These are phyloP conservation scores for Amaranthus cruentus DNA, from an alignment of 148 eudicot genomes.

Conservation along the genomic window DNA sequence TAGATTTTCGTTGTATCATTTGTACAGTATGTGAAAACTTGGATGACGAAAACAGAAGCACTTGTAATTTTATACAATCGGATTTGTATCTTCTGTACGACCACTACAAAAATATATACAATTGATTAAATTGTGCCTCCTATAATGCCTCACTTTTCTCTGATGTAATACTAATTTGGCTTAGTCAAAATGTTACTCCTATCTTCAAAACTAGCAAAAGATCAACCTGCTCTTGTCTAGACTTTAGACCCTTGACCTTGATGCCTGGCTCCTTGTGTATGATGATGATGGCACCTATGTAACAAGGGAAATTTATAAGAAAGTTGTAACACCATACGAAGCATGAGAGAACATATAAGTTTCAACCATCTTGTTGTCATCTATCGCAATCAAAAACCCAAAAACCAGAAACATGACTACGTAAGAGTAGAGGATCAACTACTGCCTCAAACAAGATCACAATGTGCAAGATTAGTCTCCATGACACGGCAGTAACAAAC, in stretches of 20 bases:
- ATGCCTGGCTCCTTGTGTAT: conserved; percentile 64
- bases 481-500: not conserved
- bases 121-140: not conserved
- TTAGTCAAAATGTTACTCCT: not conserved
- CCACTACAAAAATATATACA: not conserved
- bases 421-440: not conserved
- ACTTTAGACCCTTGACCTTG: conserved; percentile 49
- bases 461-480: not conserved
- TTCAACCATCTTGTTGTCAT: not conserved
- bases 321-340: not conserved
- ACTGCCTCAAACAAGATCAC: not conserved
- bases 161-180: not conserved
- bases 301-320: conserved; percentile 1
- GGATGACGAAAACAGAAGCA: not conserved
- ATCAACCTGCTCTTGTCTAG: conserved; percentile 14
- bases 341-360: not conserved
- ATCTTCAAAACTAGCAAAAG: conserved; percentile 6
- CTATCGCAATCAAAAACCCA: not conserved
- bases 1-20: conserved; percentile 8
- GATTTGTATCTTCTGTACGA: conserved; percentile 1
- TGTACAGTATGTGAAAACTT: conserved; percentile 14
- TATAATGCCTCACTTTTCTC: not conserved
- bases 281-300: conserved; percentile 75
- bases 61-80: conserved; percentile 1
- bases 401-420: not conserved